Conservation (phyloP, 2,329 filamentous ascomycete genomes). For the Venturia pyrina region DNA sequence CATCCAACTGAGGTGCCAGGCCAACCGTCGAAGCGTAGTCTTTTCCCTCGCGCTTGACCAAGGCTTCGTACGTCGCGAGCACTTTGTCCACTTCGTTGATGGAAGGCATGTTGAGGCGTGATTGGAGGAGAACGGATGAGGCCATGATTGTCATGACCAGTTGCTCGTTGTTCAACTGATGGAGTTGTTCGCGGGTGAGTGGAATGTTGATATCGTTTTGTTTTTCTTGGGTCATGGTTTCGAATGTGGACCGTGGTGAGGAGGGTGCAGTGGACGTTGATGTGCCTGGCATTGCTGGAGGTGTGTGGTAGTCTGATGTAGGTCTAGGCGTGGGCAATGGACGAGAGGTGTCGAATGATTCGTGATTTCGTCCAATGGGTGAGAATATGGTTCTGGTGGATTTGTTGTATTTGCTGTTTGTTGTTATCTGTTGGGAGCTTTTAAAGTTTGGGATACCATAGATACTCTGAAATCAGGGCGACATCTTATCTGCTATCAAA, state of each 20-base stretch:
- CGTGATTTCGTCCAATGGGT: not conserved
- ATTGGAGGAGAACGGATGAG: not conserved
- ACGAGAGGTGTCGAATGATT: not conserved
- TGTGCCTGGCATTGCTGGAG: not conserved
- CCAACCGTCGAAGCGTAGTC: not conserved
- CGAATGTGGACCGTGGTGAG: not conserved
- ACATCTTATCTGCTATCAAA: not conserved
- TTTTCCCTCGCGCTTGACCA: not conserved
- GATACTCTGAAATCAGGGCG: not conserved
- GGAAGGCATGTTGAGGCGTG: not conserved
- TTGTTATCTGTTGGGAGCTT: not conserved
- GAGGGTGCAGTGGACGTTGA: not conserved
- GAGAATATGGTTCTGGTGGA: not conserved
- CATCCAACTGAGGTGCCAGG: not conserved
- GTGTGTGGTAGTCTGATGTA: not conserved
- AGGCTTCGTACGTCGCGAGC: not conserved
- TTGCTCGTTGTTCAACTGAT: not conserved
- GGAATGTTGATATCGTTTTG: not conserved
- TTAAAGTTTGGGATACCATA: not conserved
- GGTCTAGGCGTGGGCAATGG: not conserved
- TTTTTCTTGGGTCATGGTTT: not conserved
- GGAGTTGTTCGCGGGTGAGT: not conserved
- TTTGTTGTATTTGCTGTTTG: not conserved
- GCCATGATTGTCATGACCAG: conserved; percentile 1
- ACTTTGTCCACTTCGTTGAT: not conserved